Base-by-base conservation (phyloP, 768 basidiomycete species). In the Naematelia aurantialba region DNA sequence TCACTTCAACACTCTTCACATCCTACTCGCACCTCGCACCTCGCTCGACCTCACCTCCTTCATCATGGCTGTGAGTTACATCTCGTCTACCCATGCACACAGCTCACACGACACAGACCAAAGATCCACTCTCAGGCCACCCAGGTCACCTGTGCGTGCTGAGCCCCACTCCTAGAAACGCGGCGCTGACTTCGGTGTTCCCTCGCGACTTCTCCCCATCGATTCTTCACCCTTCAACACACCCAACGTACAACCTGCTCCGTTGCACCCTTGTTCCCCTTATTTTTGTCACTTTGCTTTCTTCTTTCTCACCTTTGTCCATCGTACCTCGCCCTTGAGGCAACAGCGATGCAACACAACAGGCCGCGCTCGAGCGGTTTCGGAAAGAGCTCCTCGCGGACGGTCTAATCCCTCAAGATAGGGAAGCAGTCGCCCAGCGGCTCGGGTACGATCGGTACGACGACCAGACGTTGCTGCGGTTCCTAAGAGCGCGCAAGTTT, bases 401-500 rank as follows among this genome's bases (percentile, higher is more conserved):
- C 14, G 64, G 67, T 4, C 59, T 76, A n/a, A 67, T 72, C 61
- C 78, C 75, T 3, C 64, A 58, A 22, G 60, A 71, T 56, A 52
- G 52, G 21, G 62, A 61, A 19, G 60, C 61, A 13, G 26, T 62
- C 5, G 66, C 54, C 46, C 49, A 66, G 11, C 52, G 57, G 14
- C 55, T 72, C 30, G 73, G 68, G 3, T 77, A 74, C 55, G 71
- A 72, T 64, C 72, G 76, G 31, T 78, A 73, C 59, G 76, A 77
- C 61, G 79, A 79, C 61, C 58, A 53, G 22, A 76, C 74, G n/a
- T 65, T 79, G 11, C 65, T 79, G 22, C 71, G 92, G 71, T 99
- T 94, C 80, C 79, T 97, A 60, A 83, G 96, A 31, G 96, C 94
- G 4, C 83, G 96, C 66, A 92, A 88, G 78, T 99, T 97, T 65